Evolutionary conservation across 352 stramenopile species (phyloP), one percentile per base, ranked within the genome.

Genomic region (Pythium apleroticum): DNA sequence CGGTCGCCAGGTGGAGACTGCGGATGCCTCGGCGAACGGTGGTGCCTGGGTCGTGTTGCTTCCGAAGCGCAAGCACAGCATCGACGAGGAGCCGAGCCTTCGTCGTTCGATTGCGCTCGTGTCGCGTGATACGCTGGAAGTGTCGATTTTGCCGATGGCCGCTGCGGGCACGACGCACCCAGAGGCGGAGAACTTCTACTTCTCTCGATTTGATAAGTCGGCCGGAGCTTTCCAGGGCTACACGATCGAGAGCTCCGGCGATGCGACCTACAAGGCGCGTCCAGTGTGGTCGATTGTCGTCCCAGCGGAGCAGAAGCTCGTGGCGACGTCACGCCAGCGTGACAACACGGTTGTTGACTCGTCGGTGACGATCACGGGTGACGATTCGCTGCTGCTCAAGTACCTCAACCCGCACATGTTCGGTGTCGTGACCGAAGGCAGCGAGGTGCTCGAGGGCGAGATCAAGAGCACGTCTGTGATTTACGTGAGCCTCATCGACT

Each of bases 381-480:
- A 99, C 72, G 95, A 98, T 72, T 98, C 96, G 39, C 73, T 99
- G 25, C 72, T 99, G 30, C 77, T 99, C 54, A 99, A 99, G 77
- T 99, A 99, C 75, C 68, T 99, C 41, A 99, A 99, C 76, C 96
- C 97, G 35, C 96, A 99, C 70, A 77, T 99, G 53, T 90, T 96
- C 45, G 91, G 93, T 1, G 65, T 99, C 45, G 84, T 96, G 15
- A 98, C 95, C 9, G 72, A 97, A 46, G 65, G 78, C 8, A 77
- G 66, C 4, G 84, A 94, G 57, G 35, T 56, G 30, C 62, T 76
- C 8, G 71, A 71, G 31, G 65, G 65, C 25, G 84, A 74, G 49
- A 27, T 45, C 11, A 67, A 82, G 39, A 64, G 55, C 14, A 63
- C 77, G 12, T 68, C 79, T 20, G 79, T 90, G 52, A 77, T 93